Evolutionary conservation across 768 basidiomycete genomes (phyloP).

Genomic region (Glaciozyma antarctica): DNA sequence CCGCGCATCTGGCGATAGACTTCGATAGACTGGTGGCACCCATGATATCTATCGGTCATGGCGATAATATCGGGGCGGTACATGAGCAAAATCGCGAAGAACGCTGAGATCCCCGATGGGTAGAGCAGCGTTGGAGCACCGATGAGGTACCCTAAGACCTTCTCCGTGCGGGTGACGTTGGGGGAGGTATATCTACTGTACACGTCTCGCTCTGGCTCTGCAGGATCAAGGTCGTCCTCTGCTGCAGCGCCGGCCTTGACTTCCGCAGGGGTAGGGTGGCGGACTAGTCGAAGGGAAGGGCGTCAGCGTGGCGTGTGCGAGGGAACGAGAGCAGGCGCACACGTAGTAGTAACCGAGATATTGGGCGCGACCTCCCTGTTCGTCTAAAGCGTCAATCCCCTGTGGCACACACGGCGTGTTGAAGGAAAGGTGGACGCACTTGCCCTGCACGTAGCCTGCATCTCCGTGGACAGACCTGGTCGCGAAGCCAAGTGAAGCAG

Average conservation of each 20-base stretch:
- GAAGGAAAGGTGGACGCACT: too few relatives aligned
- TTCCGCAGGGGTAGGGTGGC: slow-evolving; percentile 23
- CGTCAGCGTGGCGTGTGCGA: neutral
- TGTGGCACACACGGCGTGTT: too few relatives aligned
- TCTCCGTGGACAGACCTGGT: slow-evolving; percentile 19
- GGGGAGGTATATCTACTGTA: slow-evolving; percentile 54
- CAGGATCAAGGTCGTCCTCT: slow-evolving; percentile 38
- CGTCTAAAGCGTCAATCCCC: too few relatives aligned
- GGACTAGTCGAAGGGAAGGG: slow-evolving; percentile 20
- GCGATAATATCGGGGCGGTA: slow-evolving; percentile 68
- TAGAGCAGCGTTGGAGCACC: slow-evolving; percentile 20
- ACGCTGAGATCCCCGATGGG: slow-evolving; percentile 64
- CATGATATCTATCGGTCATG: slow-evolving; percentile 63
- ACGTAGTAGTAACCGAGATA: slow-evolving; percentile 1
- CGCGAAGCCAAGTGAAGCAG: neutral
- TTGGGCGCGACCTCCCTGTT: slow-evolving; percentile 20
- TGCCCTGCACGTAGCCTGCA: neutral
- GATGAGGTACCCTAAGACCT: slow-evolving; percentile 50
- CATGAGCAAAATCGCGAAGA: slow-evolving; percentile 59
- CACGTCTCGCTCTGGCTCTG: slow-evolving; percentile 53
- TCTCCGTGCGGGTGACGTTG: slow-evolving; percentile 46
- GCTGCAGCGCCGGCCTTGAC: slow-evolving; percentile 11
- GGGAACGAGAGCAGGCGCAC: neutral
- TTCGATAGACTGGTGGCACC: slow-evolving; percentile 56
- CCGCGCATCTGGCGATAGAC: slow-evolving; percentile 52